phyloP scores from a whole-genome alignment of 768 basidiomycete genomes.

The Asterophora parasitica region DNA sequence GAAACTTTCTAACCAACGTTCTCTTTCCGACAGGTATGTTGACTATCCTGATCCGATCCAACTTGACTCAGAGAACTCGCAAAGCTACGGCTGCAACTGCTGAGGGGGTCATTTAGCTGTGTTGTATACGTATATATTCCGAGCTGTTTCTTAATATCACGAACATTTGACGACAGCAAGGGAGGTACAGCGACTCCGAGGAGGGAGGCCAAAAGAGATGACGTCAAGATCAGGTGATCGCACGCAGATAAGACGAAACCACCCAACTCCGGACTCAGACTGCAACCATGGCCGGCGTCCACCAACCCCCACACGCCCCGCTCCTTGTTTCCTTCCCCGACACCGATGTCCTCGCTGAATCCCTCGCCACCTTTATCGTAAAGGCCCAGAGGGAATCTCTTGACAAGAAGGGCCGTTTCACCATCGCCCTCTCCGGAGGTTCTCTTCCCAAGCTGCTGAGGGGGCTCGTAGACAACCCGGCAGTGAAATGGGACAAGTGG shows the following conservation, averaged over 20 bases:
- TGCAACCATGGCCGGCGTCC: constrained; percentile 31
- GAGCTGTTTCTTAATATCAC: constrained; percentile 5
- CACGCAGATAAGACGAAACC: constrained; percentile 8
- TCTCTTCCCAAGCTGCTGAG: constrained; percentile 80
- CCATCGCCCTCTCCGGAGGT: constrained; percentile 91
- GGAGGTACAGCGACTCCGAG: too few relatives aligned
- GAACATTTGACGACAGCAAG: background rate
- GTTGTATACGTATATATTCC: constrained; percentile 11
- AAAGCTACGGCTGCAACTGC: constrained; percentile 91
- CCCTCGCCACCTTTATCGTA: constrained; percentile 77
- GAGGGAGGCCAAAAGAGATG: background rate
- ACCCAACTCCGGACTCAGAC: too few relatives aligned
- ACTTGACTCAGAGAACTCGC: constrained; percentile 88
- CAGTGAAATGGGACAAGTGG: constrained; percentile 94
- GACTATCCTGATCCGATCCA: constrained; percentile 99
- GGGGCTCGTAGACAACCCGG: constrained; percentile 58
- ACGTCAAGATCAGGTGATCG: constrained; percentile 7
- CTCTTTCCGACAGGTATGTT: constrained; percentile 62
- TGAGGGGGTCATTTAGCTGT: constrained; percentile 27
- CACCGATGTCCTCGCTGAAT: constrained; percentile 46
- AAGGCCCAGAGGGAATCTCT: constrained; percentile 88
- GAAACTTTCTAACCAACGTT: constrained; percentile 10
- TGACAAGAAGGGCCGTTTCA: constrained; percentile 85
- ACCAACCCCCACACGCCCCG: constrained; percentile 59
- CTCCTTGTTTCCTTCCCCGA: constrained; percentile 69